Conservation (phyloP, 257 asterid species). For the Eustoma russellianum region DNA sequence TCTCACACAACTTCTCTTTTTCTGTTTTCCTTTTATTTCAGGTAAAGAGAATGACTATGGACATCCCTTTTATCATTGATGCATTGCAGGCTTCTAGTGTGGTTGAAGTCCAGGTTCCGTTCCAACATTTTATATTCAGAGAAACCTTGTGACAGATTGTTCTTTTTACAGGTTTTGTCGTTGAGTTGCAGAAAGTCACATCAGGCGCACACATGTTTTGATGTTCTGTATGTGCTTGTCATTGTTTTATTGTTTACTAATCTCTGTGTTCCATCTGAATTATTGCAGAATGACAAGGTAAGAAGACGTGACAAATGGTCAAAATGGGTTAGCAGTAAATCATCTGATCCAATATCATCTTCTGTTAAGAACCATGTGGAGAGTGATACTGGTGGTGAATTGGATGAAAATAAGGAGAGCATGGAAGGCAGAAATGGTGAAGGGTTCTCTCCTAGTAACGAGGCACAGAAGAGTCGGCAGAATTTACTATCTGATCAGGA, state of each 20-base stretch:
- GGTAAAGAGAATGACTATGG: constrained; percentile 66
- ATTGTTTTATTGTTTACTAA: constrained; percentile 7
- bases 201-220: neutral
- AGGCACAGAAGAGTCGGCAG: constrained; percentile 19
- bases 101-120: constrained; percentile 73
- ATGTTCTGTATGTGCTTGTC: constrained; percentile 9
- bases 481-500: constrained; percentile 18
- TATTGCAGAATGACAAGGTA: constrained; percentile 58
- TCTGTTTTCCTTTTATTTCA: constrained; percentile 24
- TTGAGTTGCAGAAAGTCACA: too few species aligned
- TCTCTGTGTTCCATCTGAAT: too few species aligned
- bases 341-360: constrained; percentile 20
- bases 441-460: constrained; percentile 12
- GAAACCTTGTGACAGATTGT: neutral
- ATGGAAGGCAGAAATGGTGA: constrained; percentile 16
- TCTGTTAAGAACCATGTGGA: constrained; percentile 15
- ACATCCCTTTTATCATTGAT: constrained; percentile 59
- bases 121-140: neutral
- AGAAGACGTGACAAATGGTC: constrained; percentile 89
- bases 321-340: constrained; percentile 41
- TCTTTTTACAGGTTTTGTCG: neutral
- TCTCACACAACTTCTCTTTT: neutral
- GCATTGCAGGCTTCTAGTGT: constrained; percentile 71
- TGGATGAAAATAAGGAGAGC: constrained; percentile 27
- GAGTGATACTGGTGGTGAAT: constrained; percentile 17